Percentiles rank a stretch among this genome's conserved stretches.
phyloP scores from a whole-genome alignment of 257 asterid genomes.

The Nicotiana benthamiana region DNA sequence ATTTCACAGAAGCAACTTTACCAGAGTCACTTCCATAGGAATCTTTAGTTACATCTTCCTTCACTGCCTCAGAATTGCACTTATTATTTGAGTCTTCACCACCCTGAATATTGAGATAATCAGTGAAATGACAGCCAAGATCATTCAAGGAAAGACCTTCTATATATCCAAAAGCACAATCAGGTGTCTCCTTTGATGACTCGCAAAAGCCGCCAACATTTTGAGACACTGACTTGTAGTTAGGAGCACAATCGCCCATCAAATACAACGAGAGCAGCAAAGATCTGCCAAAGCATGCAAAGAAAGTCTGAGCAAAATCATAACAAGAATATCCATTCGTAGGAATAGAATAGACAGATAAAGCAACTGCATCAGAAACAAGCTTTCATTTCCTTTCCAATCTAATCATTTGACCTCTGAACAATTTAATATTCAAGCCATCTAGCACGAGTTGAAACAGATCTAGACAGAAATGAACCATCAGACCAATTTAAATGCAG shows the following conservation, averaged over 20 bases:
- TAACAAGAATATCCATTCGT: not conserved
- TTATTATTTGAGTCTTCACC: slow-evolving; percentile 5
- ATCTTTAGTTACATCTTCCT: slow-evolving; percentile 15
- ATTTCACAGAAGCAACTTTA: slow-evolving; percentile 10
- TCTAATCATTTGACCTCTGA: not conserved
- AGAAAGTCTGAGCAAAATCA: not conserved
- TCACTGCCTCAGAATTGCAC: slow-evolving; percentile 3
- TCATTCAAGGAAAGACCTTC: slow-evolving; percentile 19
- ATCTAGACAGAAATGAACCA: not conserved
- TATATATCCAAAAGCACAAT: not conserved
- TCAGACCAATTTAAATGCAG: not conserved
- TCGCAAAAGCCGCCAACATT: slow-evolving; percentile 14
- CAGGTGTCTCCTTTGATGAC: slow-evolving; percentile 12
- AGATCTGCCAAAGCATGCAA: slow-evolving; percentile 11
- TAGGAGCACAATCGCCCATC: slow-evolving; percentile 26
- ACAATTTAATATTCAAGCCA: not conserved
- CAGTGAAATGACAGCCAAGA: slow-evolving; percentile 25
- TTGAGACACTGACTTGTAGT: slow-evolving; percentile 14
- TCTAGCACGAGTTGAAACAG: not conserved
- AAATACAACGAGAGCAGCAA: slow-evolving; percentile 11
- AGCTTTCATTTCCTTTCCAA: not conserved
- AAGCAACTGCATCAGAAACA: not conserved
- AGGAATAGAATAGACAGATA: not conserved
- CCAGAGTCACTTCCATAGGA: not conserved
- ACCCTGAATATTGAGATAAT: slow-evolving; percentile 17